Base-by-base conservation (phyloP, 176 grass and related monocot genomes). In the Elaeis guineensis region DNA sequence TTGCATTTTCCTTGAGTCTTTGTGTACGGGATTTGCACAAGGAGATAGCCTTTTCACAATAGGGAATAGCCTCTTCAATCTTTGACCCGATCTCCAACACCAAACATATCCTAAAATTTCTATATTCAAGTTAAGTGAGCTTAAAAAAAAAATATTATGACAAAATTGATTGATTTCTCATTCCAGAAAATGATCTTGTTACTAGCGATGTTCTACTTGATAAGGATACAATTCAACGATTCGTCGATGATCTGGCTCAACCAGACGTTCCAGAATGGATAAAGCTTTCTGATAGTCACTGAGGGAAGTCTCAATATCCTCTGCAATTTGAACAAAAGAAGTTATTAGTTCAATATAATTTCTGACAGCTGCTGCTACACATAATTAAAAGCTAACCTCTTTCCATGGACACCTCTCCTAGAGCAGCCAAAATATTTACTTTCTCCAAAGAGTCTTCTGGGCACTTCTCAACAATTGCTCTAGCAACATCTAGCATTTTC, bases 401-500 rank as follows among this genome's bases (percentile, higher is more conserved):
- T 86, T 98, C 93, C 79, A 89, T 76, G 30, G 87, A 83, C 21
- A 89, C 93, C 86, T 92, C 87, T 20, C 75, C 93, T 14, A 98
- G 73, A 72, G 87, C 84, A 68, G 84, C 80, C 55, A 68, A 92
- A 15, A 92, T 83, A 55, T 98, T 98, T 44, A 85, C 87, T 85
- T 98, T 98, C 73, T 83, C 87, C 20, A 98, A 9, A 32, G 74
- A 83, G 63, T 85, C 78, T 9, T 78, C 87, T 55, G 73, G 56
- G 63, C 20, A 72, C 61, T 89, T 83, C 69, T 98, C 93, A 76
- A 85, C 84, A 78, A 98, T 92, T 50, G 64, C 87, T 79, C 93
- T 97, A 59, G 93, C 93, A 83, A 98, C 77, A 67, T 98, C 93
- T 57, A 98, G 72, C 84, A 98, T 85, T 79, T 98, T 89, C 87